These are phyloP conservation scores for Hymenoscyphus scutula DNA, from an alignment of 2,329 filamentous ascomycete species.

Conservation along the genomic window DNA sequence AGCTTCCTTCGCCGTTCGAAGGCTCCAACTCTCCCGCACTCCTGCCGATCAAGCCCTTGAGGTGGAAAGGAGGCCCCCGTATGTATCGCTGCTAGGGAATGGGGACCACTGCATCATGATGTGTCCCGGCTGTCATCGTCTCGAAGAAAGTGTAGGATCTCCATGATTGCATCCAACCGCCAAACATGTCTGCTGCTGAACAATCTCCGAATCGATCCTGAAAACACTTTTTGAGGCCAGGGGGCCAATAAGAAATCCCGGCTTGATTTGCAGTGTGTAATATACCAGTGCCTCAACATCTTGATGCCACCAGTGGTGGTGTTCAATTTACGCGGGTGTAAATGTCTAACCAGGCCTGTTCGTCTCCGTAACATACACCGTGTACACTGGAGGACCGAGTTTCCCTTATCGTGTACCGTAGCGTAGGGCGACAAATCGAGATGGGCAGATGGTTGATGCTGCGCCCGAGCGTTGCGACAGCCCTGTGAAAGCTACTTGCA, in stretches of 20 bases:
- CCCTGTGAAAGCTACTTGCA: slow-evolving; percentile 15
- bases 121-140: slow-evolving; percentile 28
- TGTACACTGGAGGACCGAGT: slow-evolving; percentile 1
- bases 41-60: slow-evolving; percentile 26
- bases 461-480: slow-evolving; percentile 26
- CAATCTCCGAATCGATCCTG: slow-evolving; percentile 32
- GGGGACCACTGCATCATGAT: slow-evolving; percentile 32
- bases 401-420: slow-evolving; percentile 4
- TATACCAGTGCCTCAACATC: too few species aligned
- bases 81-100: slow-evolving; percentile 18
- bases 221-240: neutral
- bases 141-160: slow-evolving; percentile 26
- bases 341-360: neutral
- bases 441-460: slow-evolving; percentile 12
- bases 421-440: neutral
- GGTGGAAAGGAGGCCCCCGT: slow-evolving; percentile 3
- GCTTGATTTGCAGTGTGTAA: too few species aligned
- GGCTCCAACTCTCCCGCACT: slow-evolving; percentile 17
- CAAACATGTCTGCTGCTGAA: neutral
- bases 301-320: too few species aligned
- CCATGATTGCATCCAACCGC: slow-evolving; percentile 16
- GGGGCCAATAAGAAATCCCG: neutral
- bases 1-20: slow-evolving; percentile 16
- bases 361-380: neutral
- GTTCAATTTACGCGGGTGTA: slow-evolving; percentile 1